Evolutionary conservation across 164 flowering plant genomes (phyloP), one percentile per base, ranked within the genome.

Genomic region (Buxus sempervirens): DNA sequence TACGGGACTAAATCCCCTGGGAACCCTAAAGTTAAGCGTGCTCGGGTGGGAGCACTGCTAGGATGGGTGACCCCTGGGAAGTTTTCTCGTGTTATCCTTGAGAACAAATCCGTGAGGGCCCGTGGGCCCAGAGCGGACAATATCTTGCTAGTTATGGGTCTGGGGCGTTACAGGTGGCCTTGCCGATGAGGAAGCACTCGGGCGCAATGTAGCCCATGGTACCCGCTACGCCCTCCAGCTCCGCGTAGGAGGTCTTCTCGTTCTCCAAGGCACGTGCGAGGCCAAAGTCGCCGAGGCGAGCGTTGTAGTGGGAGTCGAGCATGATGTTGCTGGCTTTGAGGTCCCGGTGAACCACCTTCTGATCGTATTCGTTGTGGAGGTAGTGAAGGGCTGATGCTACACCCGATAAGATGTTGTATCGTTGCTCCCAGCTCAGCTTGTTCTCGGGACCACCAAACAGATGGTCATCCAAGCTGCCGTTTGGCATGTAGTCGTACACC

Each of bases 401-500:
- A 10, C 83, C 86, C 7, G 68, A 28, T 4, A 83, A 57, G 41
- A 84, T 80, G 56, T 69, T 76, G 63, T 77, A 58, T 36, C 90
- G 65, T 10, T 41, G 26, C 0, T 63, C 65, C 88, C 90, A 86
- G 0, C 62, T 48, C 20, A 84, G 58, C 0, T n/a, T 21, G 1
- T 16, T 22, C 42, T 62, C 70, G 0, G 65, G 4, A 0, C 24
- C 75, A 26, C 59, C 27, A 69, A 74, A 81, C 10, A 86, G 27
- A 76, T 82, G 82, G 1, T 63, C 66, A 25, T 77, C 85, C 41
- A 86, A 75, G 72, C 87, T 86, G 5, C 84, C 86, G 54, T 78
- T 83, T 20, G 79, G 81, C 83, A 86, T 80, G 80, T 69, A 86
- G 19, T 86, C 90, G 55, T 84, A 83, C 0, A 84, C 90, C 20